These are phyloP conservation scores for Takakia lepidozioides DNA, from an alignment of 225 moss, liverwort and hornwort species.

Conservation along the genomic window DNA sequence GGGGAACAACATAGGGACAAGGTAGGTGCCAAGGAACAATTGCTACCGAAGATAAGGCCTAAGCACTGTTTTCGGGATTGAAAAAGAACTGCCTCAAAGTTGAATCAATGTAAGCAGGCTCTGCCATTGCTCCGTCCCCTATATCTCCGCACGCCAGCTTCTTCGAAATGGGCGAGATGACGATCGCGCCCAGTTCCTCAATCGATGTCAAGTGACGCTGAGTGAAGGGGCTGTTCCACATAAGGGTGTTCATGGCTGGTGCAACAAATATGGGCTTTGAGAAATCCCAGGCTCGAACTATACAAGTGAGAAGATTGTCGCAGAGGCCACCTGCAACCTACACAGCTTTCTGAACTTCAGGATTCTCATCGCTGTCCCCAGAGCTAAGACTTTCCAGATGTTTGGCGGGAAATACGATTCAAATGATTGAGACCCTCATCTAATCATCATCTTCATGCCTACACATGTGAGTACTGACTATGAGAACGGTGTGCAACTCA, in stretches of 20 bases:
- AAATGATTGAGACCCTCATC: too few relatives aligned
- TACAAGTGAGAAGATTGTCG: conserved; percentile 94
- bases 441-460: too few relatives aligned
- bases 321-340: conserved; percentile 90
- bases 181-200: conserved; percentile 62
- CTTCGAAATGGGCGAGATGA: conserved; percentile 82
- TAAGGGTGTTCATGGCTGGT: conserved; percentile 94
- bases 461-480: too few relatives aligned
- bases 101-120: conserved; percentile 82
- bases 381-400: too few relatives aligned
- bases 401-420: too few relatives aligned
- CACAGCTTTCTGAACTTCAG: too few relatives aligned
- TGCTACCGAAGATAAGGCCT: too few relatives aligned
- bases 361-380: too few relatives aligned
- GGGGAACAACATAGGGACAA: too few relatives aligned
- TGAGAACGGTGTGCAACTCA: too few relatives aligned
- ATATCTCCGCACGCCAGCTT: conserved; percentile 88
- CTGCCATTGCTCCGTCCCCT: conserved; percentile 96
- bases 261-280: conserved; percentile 89
- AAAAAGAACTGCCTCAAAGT: conserved; percentile 61
- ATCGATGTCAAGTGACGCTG: conserved; percentile 54
- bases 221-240: conserved; percentile 97
- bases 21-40: too few relatives aligned
- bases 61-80: conserved; percentile 24
- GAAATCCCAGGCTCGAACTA: conserved; percentile 98